Evolutionary conservation across 2,329 filamentous ascomycete genomes (phyloP).

Genomic region (Knufia fluminis): DNA sequence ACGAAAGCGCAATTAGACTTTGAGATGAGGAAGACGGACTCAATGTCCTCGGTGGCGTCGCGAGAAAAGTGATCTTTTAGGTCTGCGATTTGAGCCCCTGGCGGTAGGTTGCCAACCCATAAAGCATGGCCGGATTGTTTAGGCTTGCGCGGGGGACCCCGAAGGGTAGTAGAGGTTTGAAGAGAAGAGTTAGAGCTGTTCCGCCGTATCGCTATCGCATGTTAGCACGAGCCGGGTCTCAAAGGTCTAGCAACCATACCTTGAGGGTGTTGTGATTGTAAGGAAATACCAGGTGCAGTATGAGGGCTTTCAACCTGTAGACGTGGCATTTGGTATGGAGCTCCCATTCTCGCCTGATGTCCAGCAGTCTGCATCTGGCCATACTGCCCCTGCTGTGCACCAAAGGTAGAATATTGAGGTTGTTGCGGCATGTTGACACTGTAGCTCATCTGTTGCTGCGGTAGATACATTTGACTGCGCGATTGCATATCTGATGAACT

Average conservation of each 20-base stretch:
- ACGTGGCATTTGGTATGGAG: constrained; percentile 16
- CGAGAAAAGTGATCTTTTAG: constrained; percentile 87
- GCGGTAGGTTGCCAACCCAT: constrained; percentile 91
- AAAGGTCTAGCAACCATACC: constrained; percentile 10
- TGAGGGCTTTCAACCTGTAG: constrained; percentile 15
- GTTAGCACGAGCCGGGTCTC: neutral
- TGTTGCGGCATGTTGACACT: constrained; percentile 6
- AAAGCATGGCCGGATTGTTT: constrained; percentile 74
- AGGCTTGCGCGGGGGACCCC: constrained; percentile 58
- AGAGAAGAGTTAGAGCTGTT: constrained; percentile 22
- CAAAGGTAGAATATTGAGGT: constrained; percentile 5
- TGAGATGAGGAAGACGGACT: constrained; percentile 87
- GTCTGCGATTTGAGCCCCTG: constrained; percentile 68
- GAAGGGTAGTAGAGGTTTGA: constrained; percentile 31
- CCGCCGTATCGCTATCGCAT: constrained; percentile 10
- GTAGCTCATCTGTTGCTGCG: neutral
- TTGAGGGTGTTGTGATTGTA: constrained; percentile 15
- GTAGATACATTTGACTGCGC: neutral
- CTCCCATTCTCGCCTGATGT: constrained; percentile 10
- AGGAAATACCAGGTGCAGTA: constrained; percentile 5
- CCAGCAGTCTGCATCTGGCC: neutral
- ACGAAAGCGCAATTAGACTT: constrained; percentile 98
- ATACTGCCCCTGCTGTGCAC: neutral
- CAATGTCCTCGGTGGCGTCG: constrained; percentile 63
- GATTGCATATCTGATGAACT: neutral